Base-by-base conservation (phyloP, 2,329 filamentous ascomycete genomes). In the Mycocentrospora acerina region DNA sequence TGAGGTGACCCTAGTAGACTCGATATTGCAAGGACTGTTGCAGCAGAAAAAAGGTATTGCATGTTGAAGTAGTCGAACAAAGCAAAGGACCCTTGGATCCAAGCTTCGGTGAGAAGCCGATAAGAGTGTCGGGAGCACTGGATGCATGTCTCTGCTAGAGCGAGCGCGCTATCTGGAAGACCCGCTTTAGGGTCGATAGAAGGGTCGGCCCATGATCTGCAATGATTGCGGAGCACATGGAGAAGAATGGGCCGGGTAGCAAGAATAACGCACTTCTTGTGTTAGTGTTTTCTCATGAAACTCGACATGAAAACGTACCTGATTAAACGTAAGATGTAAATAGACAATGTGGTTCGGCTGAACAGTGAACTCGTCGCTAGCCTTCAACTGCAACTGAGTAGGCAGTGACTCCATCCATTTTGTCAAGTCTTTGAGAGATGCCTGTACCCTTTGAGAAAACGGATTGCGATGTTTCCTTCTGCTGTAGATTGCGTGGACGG, bases 21-120 rank as follows among this genome's bases (percentile, higher is more conserved):
- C 2, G 73, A 74, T 1, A 74, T 60, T 1, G 70, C 71, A 2
- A 76, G 63, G 4, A 75, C 64, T 0, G 68, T 72, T 2, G 70
- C 63, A 0, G 71, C 65, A 0, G 73, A 71, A 51, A 76, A 76
- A 17, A 76, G 66, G 27, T 73, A 75, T 31, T 74, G 71, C 0
- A 69, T 69, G 50, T 70, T 66, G 31, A 71, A 71, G 51, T 73
- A 75, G 41, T 75, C 73, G 30, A 76, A 74, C 0, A 67, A 74
- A 0, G 67, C 58, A 37, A 75, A 74, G 0, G 71, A 68, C 0
- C 74, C 74, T 22, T 72, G 66, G 2, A 74, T 68, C 74, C 73
- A 76, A 10, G 64, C 65, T 5, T 72, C 64, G 3, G 66, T 70
- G 0, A 76, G 54, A 0, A 76, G 54, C 0, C 63, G 62, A 29